Conservation (phyloP, 2,329 filamentous ascomycete genomes). For the Aphanoascus verrucosus region DNA sequence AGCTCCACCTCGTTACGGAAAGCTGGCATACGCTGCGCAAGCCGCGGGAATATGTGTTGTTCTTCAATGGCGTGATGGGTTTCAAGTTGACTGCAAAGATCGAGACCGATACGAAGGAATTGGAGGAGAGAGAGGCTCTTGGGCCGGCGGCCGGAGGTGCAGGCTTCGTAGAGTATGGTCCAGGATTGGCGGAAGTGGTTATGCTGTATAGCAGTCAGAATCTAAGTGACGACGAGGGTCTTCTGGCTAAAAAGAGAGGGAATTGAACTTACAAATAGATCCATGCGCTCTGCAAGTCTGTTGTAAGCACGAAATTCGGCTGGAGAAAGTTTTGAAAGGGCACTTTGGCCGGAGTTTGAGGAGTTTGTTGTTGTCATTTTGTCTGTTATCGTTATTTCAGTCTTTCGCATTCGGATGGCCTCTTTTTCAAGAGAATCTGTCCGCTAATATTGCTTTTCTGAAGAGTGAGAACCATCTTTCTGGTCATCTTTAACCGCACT, state of each 20-base stretch:
- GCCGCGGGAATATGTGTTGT: conserved; percentile 63
- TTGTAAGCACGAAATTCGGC: conserved; percentile 62
- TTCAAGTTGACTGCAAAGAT: conserved; percentile 60
- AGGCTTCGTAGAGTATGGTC: conserved; percentile 59
- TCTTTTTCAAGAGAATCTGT: not conserved
- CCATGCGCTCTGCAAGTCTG: conserved; percentile 63
- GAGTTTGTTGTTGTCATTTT: not conserved
- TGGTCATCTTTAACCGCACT: no score
- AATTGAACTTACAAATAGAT: conserved; percentile 49
- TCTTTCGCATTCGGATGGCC: no score
- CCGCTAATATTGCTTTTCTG: not conserved
- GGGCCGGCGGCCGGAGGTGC: conserved; percentile 49
- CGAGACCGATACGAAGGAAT: conserved; percentile 57
- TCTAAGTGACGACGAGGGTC: not conserved
- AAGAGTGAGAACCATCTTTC: not conserved
- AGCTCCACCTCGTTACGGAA: conserved; percentile 58
- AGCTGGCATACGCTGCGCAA: conserved; percentile 68
- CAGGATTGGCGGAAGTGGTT: conserved; percentile 65
- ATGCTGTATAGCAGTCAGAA: conserved; percentile 43
- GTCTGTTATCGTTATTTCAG: not conserved
- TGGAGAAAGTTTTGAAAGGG: conserved; percentile 52
- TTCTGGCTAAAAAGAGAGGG: not conserved
- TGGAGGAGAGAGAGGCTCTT: conserved; percentile 54
- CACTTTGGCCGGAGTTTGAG: not conserved
- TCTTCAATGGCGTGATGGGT: conserved; percentile 79